Conservation (phyloP, 2,329 filamentous ascomycete species). For the Colletotrichum shisoi region DNA sequence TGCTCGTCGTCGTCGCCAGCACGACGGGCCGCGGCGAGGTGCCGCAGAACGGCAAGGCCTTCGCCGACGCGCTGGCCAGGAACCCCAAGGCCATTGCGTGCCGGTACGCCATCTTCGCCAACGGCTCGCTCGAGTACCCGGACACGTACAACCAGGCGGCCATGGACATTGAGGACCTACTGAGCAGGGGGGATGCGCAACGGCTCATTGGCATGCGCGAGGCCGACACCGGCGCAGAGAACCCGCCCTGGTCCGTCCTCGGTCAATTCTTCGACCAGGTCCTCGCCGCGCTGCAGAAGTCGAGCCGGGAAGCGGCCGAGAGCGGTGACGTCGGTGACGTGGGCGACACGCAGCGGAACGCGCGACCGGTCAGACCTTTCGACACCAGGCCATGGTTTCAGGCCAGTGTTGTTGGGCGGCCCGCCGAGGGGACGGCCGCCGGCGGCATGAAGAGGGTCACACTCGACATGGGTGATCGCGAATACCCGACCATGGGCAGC, state of each 20-base stretch:
- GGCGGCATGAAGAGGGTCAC: conserved; percentile 35
- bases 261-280: conserved; percentile 31
- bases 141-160: conserved; percentile 37
- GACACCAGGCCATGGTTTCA: conserved; percentile 36
- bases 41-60: conserved; percentile 35
- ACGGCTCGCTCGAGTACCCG: conserved; percentile 33
- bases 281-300: conserved; percentile 31
- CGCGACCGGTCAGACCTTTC: conserved; percentile 26
- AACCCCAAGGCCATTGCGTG: conserved; percentile 20
- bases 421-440: conserved; percentile 10
- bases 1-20: conserved; percentile 33
- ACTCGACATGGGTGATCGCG: conserved; percentile 28
- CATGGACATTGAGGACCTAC: conserved; percentile 30
- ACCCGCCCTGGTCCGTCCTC: conserved; percentile 35
- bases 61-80: conserved; percentile 29
- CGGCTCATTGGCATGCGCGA: conserved; percentile 36
- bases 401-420: conserved; percentile 25
- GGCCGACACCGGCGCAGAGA: conserved; percentile 30
- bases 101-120: conserved; percentile 34
- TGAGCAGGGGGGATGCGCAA: conserved; percentile 29
- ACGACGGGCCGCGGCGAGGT: conserved; percentile 35
- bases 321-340: neutral
- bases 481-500: conserved; percentile 35
- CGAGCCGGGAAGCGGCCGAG: neutral
- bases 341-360: neutral